Conservation (phyloP, 805 yeast species). For the Candida caryicola region DNA sequence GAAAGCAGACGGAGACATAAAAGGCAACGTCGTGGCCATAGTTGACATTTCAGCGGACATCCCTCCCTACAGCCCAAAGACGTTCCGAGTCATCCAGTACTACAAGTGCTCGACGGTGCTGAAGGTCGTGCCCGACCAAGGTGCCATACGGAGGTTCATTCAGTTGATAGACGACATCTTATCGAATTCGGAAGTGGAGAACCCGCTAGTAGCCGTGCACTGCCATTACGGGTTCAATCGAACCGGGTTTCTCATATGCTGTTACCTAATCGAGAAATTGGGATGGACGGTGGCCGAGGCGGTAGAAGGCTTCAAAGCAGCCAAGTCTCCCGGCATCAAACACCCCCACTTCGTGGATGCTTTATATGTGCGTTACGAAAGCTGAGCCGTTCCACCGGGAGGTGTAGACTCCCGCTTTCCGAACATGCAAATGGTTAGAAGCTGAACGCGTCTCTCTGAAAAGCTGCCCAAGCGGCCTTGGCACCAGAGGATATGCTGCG, state of each 20-base stretch:
- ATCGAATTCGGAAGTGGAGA: slow-evolving; percentile 14
- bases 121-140: slow-evolving; percentile 66
- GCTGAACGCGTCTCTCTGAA: too few species aligned
- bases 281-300: slow-evolving; percentile 65
- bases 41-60: slow-evolving; percentile 68
- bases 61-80: slow-evolving; percentile 67
- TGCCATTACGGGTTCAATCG: slow-evolving; percentile 83
- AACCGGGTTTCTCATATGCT: slow-evolving; percentile 71
- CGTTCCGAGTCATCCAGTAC: slow-evolving; percentile 54
- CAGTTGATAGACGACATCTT: slow-evolving; percentile 50
- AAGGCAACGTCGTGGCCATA: slow-evolving; percentile 49
- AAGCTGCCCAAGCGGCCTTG: too few species aligned
- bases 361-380: slow-evolving; percentile 60
- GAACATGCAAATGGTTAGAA: too few species aligned
- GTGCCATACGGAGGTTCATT: slow-evolving; percentile 56
- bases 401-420: too few species aligned
- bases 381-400: slow-evolving; percentile 8
- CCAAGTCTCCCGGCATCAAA: slow-evolving; percentile 70
- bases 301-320: slow-evolving; percentile 51
- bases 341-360: slow-evolving; percentile 78
- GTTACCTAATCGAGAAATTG: slow-evolving; percentile 59
- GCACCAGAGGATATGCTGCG: too few species aligned
- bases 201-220: slow-evolving; percentile 59
- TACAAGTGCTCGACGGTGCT: slow-evolving; percentile 76
- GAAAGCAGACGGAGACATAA: slow-evolving; percentile 26